Evolutionary conservation across 2,329 filamentous ascomycete genomes (phyloP).

Genomic region (Nemania sp.): DNA sequence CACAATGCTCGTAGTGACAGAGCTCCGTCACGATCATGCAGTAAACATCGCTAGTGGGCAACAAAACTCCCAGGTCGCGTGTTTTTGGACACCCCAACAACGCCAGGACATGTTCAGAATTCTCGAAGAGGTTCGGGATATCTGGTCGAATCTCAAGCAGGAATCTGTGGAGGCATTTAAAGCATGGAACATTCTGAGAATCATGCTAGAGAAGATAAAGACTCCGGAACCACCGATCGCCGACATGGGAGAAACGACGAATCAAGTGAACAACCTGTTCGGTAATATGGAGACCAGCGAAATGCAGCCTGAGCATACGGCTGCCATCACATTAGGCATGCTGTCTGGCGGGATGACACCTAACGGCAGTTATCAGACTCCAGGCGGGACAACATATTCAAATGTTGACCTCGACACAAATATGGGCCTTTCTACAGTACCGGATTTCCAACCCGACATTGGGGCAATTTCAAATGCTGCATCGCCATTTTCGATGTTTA

Average conservation of each 20-base stretch:
- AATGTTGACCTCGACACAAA: slow-evolving; percentile 49
- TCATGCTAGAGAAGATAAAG: slow-evolving; percentile 81
- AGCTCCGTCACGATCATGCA: slow-evolving; percentile 72
- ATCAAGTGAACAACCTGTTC: slow-evolving; percentile 35
- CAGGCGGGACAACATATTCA: slow-evolving; percentile 43
- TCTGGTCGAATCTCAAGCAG: slow-evolving; percentile 80
- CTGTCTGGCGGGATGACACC: slow-evolving; percentile 45
- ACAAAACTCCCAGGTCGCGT: slow-evolving; percentile 49
- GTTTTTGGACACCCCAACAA: slow-evolving; percentile 61
- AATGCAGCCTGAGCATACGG: slow-evolving; percentile 46
- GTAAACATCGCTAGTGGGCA: slow-evolving; percentile 47
- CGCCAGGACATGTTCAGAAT: slow-evolving; percentile 75
- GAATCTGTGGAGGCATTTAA: slow-evolving; percentile 89
- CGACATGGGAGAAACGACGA: slow-evolving; percentile 18
- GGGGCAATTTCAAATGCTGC: slow-evolving; percentile 40
- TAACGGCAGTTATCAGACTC: slow-evolving; percentile 40
- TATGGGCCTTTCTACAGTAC: slow-evolving; percentile 37
- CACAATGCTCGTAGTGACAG: slow-evolving; percentile 80
- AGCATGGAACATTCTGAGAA: slow-evolving; percentile 75
- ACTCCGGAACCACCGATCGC: slow-evolving; percentile 42
- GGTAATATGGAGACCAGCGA: slow-evolving; percentile 32
- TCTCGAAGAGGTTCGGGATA: slow-evolving; percentile 71
- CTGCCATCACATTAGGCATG: slow-evolving; percentile 48
- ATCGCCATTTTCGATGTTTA: slow-evolving; percentile 59
- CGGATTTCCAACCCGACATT: slow-evolving; percentile 45